Percentiles rank a stretch among this genome's conserved stretches.
Evolutionary conservation across 805 yeast species (phyloP).

Genomic region (Spathaspora passalidarum): DNA sequence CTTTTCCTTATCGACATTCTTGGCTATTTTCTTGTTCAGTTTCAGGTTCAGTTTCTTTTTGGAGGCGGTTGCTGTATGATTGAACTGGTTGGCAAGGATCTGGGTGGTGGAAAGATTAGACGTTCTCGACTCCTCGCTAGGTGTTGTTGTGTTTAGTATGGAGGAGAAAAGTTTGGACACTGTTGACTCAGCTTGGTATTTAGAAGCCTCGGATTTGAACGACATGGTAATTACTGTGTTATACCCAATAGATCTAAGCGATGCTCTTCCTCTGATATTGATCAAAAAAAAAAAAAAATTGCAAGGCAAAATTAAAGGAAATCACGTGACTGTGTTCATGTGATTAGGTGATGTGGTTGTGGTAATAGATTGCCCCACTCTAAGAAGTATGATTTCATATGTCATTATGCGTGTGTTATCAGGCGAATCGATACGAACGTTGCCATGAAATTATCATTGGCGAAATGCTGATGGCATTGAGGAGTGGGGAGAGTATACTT

Average conservation of each 20-base stretch:
- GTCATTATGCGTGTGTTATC: too few relatives aligned
- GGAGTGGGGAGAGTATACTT: too few relatives aligned
- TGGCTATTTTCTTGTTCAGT: conserved; percentile 24
- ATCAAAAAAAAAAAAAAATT: background rate
- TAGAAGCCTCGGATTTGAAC: conserved; percentile 25
- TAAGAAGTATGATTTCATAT: too few relatives aligned
- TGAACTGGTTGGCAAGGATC: conserved; percentile 15
- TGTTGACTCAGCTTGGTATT: conserved; percentile 34
- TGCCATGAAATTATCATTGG: too few relatives aligned
- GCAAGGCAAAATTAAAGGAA: too few relatives aligned
- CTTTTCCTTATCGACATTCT: conserved; percentile 25
- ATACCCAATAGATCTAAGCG: background rate
- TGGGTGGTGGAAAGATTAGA: conserved; percentile 14
- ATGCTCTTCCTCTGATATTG: background rate
- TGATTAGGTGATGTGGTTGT: too few relatives aligned
- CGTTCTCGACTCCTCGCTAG: background rate
- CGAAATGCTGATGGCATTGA: too few relatives aligned
- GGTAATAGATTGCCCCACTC: too few relatives aligned
- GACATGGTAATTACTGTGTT: conserved; percentile 14
- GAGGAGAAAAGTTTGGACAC: conserved; percentile 35
- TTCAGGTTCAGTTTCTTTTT: conserved; percentile 19
- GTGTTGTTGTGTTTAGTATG: conserved; percentile 11
- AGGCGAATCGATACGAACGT: too few relatives aligned
- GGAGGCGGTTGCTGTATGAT: conserved; percentile 11
- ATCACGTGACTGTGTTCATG: background rate